Percentiles rank a stretch among this genome's conserved stretches.
Conservation (phyloP, 139 green algal species). For the Coelastrella sp. region DNA sequence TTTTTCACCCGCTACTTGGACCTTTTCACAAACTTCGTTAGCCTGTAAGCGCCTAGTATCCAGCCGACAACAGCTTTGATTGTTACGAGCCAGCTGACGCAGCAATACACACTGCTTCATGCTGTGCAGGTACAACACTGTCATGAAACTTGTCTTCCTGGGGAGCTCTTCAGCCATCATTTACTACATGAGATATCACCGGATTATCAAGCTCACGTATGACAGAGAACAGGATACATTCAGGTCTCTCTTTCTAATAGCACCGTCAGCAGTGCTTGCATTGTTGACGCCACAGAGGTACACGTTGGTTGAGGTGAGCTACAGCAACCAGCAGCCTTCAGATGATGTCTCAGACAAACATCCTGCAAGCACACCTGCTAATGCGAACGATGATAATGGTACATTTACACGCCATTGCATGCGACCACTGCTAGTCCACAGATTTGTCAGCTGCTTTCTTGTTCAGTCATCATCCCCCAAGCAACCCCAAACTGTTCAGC, state of each 20-base stretch:
- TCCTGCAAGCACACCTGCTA: too few species aligned
- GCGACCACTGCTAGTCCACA: too few species aligned
- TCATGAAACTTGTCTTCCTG: conserved; percentile 99
- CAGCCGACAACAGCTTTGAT: too few species aligned
- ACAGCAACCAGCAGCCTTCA: not conserved
- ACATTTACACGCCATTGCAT: too few species aligned
- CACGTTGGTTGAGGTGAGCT: conserved; percentile 82
- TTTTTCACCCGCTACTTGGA: conserved; percentile 98
- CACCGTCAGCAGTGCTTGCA: conserved; percentile 84
- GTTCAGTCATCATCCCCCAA: not conserved
- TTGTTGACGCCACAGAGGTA: conserved; percentile 87
- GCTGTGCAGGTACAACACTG: conserved; percentile 93
- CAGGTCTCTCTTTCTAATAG: conserved; percentile 88
- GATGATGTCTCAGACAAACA: too few species aligned
- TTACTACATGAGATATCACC: conserved; percentile 94
- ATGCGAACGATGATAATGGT: too few species aligned
- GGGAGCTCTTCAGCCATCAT: conserved; percentile 86
- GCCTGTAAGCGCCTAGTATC: conserved; percentile 73
- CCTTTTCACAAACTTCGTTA: conserved; percentile 94
- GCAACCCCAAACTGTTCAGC: not conserved
- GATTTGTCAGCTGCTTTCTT: too few species aligned
- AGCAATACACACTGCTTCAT: not conserved
- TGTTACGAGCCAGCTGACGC: too few species aligned
- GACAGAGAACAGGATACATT: conserved; percentile 99
- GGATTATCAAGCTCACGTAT: conserved; percentile 92